A percentile compares a stretch with the other conserved stretches of the same genome.
These are phyloP conservation scores for Craspedostauros australis DNA, from an alignment of 108 stramenopile species.

Conservation along the genomic window DNA sequence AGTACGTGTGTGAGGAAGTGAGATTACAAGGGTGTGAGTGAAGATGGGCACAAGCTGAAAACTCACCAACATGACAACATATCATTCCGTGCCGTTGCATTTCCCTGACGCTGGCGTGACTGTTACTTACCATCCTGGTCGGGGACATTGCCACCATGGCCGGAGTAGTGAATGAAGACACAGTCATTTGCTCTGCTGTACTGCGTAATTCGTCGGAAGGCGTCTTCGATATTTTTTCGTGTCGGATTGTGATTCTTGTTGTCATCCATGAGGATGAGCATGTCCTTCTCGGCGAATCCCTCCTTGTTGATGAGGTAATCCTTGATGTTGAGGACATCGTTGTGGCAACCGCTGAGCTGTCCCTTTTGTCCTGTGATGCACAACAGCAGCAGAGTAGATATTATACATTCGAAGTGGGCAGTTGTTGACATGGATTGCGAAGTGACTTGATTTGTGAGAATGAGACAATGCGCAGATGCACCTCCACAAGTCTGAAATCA, in stretches of 20 bases:
- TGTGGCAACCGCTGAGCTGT: constrained; percentile 82
- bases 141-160: constrained; percentile 61
- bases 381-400: no score
- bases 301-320: constrained; percentile 66
- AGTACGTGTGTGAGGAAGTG: background rate
- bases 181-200: constrained; percentile 70
- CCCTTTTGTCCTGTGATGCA: constrained; percentile 67
- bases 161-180: constrained; percentile 77
- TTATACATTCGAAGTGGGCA: no score
- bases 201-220: constrained; percentile 62
- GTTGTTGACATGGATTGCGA: no score
- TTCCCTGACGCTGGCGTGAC: background rate
- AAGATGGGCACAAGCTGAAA: background rate
- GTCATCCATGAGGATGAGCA: constrained; percentile 91
- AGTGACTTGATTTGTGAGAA: no score
- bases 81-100: background rate
- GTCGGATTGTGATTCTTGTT: constrained; percentile 61
- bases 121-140: constrained; percentile 46
- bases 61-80: background rate
- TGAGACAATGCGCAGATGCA: no score
- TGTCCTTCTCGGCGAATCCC: constrained; percentile 73
- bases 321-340: constrained; percentile 83
- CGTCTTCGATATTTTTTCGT: constrained; percentile 63
- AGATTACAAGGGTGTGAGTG: background rate
- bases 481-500: no score